Evolutionary conservation across 1,139 yeast species (phyloP).

Genomic region (Suhomyces panamericanus): DNA sequence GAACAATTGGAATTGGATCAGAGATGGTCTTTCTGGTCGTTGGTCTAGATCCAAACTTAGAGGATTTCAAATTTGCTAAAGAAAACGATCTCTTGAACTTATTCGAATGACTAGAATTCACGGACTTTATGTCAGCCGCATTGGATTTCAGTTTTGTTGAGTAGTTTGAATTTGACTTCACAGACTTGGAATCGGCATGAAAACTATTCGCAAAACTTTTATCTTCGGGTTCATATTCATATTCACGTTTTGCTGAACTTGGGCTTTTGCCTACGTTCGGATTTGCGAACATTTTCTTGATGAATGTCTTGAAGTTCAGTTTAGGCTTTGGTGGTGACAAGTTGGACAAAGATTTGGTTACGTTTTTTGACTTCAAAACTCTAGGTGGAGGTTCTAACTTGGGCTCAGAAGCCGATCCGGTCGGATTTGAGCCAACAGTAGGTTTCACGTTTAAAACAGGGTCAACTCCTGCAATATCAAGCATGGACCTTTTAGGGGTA

Average conservation of each 20-base stretch:
- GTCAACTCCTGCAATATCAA: constrained; percentile 16
- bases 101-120: constrained; percentile 1
- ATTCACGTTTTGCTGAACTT: not conserved
- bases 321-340: constrained; percentile 6
- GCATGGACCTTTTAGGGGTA: constrained; percentile 16
- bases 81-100: constrained; percentile 19
- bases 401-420: constrained; percentile 12
- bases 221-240: not conserved
- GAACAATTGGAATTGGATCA: not conserved
- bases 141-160: constrained; percentile 2
- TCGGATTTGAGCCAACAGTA: constrained; percentile 12
- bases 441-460: not conserved
- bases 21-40: constrained; percentile 1
- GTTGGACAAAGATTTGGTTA: constrained; percentile 9
- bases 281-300: constrained; percentile 10
- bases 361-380: constrained; percentile 7
- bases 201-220: not conserved
- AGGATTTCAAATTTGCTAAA: constrained; percentile 16
- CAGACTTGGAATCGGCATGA: constrained; percentile 5
- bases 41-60: constrained; percentile 5
- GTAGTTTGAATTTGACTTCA: constrained; percentile 4
- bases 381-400: constrained; percentile 9
- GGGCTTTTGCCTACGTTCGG: not conserved
- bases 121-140: constrained; percentile 4
- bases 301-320: constrained; percentile 13